Percentiles rank a stretch among this genome's conserved stretches.
Conservation (phyloP, 176 grass and related monocot species). For the Phoenix roebelenii region DNA sequence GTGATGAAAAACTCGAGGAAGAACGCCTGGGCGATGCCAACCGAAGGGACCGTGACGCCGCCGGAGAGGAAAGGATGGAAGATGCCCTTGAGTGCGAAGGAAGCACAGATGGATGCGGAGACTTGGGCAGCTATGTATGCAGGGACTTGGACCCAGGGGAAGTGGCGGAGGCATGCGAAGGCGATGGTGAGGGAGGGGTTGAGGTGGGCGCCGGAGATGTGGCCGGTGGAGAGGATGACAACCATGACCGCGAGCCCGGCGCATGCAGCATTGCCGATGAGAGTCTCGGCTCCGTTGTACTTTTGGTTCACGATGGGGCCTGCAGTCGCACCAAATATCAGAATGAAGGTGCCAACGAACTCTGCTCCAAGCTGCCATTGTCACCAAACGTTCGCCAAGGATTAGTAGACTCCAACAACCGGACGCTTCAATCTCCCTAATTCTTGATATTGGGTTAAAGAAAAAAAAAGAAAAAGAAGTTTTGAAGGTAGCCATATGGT, state of each 20-base stretch:
- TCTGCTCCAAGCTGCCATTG: slow-evolving; percentile 63
- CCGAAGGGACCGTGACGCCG: slow-evolving; percentile 82
- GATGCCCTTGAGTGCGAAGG: slow-evolving; percentile 85
- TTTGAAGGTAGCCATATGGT: too few relatives aligned
- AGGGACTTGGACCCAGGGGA: slow-evolving; percentile 89
- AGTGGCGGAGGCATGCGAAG: slow-evolving; percentile 83
- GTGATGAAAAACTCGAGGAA: slow-evolving; percentile 97
- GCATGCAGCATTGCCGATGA: slow-evolving; percentile 82
- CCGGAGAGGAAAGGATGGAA: slow-evolving; percentile 96
- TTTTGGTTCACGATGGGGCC: slow-evolving; percentile 98
- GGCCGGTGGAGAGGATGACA: slow-evolving; percentile 90
- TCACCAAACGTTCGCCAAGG: too few relatives aligned
- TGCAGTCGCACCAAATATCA: slow-evolving; percentile 97
- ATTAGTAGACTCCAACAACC: too few relatives aligned
- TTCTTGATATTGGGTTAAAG: too few relatives aligned
- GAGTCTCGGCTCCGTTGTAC: slow-evolving; percentile 71
- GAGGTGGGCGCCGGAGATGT: slow-evolving; percentile 92
- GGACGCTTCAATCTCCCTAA: too few relatives aligned
- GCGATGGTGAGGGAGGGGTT: slow-evolving; percentile 95
- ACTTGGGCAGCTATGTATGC: slow-evolving; percentile 74
- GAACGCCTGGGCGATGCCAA: slow-evolving; percentile 79
- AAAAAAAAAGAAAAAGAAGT: too few relatives aligned
- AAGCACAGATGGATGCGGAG: slow-evolving; percentile 75
- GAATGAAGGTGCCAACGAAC: slow-evolving; percentile 96
- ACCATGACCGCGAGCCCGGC: slow-evolving; percentile 73